Evolutionary conservation across 2,329 filamentous ascomycete species (phyloP).

Genomic region (Amauroascus niger): DNA sequence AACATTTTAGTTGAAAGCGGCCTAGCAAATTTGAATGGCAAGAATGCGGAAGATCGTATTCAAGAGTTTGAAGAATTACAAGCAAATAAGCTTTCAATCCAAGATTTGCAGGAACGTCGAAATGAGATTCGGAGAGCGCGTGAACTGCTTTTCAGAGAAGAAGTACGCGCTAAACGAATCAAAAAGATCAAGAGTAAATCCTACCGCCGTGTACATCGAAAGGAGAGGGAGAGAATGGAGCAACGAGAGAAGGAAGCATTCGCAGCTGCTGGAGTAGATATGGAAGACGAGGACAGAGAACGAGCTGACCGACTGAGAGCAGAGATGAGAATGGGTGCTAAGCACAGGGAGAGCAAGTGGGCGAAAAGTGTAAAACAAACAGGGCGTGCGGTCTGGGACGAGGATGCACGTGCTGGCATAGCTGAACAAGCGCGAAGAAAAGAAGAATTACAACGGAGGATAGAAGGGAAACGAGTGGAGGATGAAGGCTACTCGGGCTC

Average conservation of each 20-base stretch:
- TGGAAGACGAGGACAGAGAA: slow-evolving; percentile 56
- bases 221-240: slow-evolving; percentile 54
- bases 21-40: slow-evolving; percentile 49
- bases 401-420: slow-evolving; percentile 67
- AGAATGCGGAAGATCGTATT: slow-evolving; percentile 54
- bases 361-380: slow-evolving; percentile 72
- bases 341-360: slow-evolving; percentile 85
- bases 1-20: slow-evolving; percentile 86
- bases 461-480: slow-evolving; percentile 60
- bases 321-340: slow-evolving; percentile 72
- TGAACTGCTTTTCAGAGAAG: slow-evolving; percentile 79
- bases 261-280: slow-evolving; percentile 49
- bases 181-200: slow-evolving; percentile 99
- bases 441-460: slow-evolving; percentile 68
- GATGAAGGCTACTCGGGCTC: slow-evolving; percentile 45
- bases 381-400: slow-evolving; percentile 77
- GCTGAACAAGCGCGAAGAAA: slow-evolving; percentile 73
- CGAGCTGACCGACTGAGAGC: slow-evolving; percentile 64
- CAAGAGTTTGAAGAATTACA: slow-evolving; percentile 60
- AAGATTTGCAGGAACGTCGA: slow-evolving; percentile 61
- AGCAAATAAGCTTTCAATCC: slow-evolving; percentile 60
- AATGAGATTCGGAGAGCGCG: slow-evolving; percentile 68
- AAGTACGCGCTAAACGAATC: slow-evolving; percentile 79
- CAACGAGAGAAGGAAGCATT: slow-evolving; percentile 50
- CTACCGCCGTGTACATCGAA: slow-evolving; percentile 84